Percentiles rank a stretch among this genome's conserved stretches.
Evolutionary conservation across 176 grass and related monocot genomes (phyloP).

Genomic region (Cenchrus purpureus): DNA sequence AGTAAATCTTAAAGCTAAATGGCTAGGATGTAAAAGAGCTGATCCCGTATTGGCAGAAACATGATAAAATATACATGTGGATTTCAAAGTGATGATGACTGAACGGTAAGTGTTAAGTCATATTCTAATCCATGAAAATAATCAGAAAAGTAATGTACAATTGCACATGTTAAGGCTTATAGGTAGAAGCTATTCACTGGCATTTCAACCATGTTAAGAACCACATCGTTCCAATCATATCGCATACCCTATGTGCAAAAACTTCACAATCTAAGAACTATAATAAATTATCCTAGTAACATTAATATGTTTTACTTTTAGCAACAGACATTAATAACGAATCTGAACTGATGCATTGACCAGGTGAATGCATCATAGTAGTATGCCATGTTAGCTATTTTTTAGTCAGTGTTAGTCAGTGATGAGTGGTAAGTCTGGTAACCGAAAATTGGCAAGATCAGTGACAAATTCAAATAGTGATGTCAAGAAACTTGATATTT

Average conservation of each 20-base stretch:
- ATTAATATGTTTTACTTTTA: conserved; percentile 9
- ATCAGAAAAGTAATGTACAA: background rate
- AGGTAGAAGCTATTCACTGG: background rate
- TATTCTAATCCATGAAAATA: background rate
- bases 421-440: background rate
- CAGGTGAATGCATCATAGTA: background rate
- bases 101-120: background rate
- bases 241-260: background rate
- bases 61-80: background rate
- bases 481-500: background rate
- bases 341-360: background rate
- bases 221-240: background rate
- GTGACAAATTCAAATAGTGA: background rate
- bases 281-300: background rate
- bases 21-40: background rate
- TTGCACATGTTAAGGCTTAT: background rate
- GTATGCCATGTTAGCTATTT: background rate
- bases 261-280: background rate
- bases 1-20: background rate
- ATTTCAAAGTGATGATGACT: conserved; percentile 3
- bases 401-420: conserved; percentile 24
- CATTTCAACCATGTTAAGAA: conserved; percentile 22
- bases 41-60: background rate
- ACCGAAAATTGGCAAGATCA: background rate
- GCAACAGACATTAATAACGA: background rate